Evolutionary conservation across 495 filamentous ascomycete species (phyloP), one percentile per base, ranked within the genome.

Genomic region (Talaromyces thailandensis): DNA sequence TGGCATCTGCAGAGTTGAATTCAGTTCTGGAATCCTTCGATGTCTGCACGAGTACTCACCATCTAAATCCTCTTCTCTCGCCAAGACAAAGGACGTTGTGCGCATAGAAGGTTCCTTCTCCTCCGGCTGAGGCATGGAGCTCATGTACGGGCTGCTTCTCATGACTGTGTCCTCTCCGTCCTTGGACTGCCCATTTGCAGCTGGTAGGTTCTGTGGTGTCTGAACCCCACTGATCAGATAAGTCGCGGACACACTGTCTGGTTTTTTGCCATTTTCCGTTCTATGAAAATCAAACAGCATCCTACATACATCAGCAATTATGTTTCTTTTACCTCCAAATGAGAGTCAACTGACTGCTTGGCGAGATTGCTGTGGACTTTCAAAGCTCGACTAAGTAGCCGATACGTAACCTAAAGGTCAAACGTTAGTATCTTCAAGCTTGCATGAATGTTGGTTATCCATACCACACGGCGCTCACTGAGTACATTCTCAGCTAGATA

Each of bases 231-330:
- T 86, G 25, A 98, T 68, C 53, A 98, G 75, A 70, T 96, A 98
- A 18, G 91, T 96, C 60, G 94, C 93, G 75, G 93, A 86, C 43
- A 98, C 80, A 37, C 81, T 83, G 12, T 82, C 80, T 0, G 91
- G 84, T 51, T 85, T 89, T 69, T 88, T 91, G 32, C 77, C 79
- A 73, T 93, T 96, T 76, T 96, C 88, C 51, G 75, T 81, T 53
- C 75, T 77, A 71, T 97, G 82, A 66, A 96, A 98, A 14, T 96
- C 93, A 72, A 86, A 96, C 1, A 98, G 85, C 81, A 97, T 93
- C 67, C 93, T 94, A 56, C 12, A 6, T 14, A 31, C 8, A 21
- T 40, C 56, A 50, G 21, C 25, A 50, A 50, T 31, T 23, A 4
- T 21, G 14, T 0, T 14, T 43, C 35, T 60, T 29, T 64, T 26